These are phyloP conservation scores for Fusarium anguioides DNA, from an alignment of 2,329 filamentous ascomycete species.

Conservation along the genomic window DNA sequence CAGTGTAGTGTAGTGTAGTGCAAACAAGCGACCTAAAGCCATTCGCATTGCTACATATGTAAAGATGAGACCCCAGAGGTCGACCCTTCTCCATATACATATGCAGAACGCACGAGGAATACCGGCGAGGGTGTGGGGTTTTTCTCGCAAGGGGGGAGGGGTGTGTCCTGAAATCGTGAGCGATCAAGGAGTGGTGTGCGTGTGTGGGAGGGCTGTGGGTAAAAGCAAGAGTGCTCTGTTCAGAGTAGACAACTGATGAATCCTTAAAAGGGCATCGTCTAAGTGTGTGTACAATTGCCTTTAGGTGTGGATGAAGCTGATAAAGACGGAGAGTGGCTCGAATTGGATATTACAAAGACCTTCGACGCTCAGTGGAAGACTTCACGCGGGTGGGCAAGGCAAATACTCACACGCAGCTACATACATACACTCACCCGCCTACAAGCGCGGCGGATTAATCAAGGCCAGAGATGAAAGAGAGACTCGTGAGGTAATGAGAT, in stretches of 20 bases:
- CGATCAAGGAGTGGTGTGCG: conserved; percentile 34
- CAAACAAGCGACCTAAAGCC: conserved; percentile 38
- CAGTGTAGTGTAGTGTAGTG: conserved; percentile 22
- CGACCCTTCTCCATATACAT: conserved; percentile 41
- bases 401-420: conserved; percentile 20
- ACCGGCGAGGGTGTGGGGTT: conserved; percentile 41
- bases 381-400: conserved; percentile 28
- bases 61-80: conserved; percentile 40
- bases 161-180: conserved; percentile 26
- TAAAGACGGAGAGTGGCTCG: conserved; percentile 37
- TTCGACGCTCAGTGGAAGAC: conserved; percentile 27
- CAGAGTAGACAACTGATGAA: conserved; percentile 37
- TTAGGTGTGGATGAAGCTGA: conserved; percentile 40
- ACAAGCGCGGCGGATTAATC: conserved; percentile 34
- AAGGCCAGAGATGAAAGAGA: conserved; percentile 10
- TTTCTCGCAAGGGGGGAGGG: conserved; percentile 24
- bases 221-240: conserved; percentile 18
- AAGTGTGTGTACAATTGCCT: conserved; percentile 31
- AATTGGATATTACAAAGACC: conserved; percentile 42
- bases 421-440: conserved; percentile 9
- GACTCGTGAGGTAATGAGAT: conserved; percentile 17
- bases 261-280: conserved; percentile 24
- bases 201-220: conserved; percentile 39
- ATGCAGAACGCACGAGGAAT: conserved; percentile 44
- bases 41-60: conserved; percentile 45